Evolutionary conservation across 164 flowering plant species (phyloP), one percentile per base, ranked within the genome.

Genomic region (Umbilicus rupestris): DNA sequence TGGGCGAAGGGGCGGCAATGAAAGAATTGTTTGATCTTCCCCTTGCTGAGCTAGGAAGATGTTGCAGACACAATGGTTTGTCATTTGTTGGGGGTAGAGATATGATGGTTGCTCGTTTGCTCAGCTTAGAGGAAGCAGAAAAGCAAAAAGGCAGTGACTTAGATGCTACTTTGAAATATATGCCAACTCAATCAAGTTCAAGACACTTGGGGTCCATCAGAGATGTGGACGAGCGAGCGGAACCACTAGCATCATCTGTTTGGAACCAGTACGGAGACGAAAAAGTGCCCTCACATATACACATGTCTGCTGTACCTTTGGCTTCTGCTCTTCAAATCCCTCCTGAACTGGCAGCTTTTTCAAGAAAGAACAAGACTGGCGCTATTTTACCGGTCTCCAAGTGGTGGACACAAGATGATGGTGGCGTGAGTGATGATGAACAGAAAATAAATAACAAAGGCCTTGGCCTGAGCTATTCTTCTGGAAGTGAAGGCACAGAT

Each of bases 391-490:
- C 90, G 1, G 83, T 82, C 46, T 95, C 99, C 15, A 95, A 92
- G 71, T 95, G 99, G 71, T 95, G 99, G 99, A 97, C 99, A 33
- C 68, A 86, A 50, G 98, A 95, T 74, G 97, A 92, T 68, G 87
- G 85, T 68, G 87, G 85, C 75, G 94, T 81, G 22, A 87, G 89
- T 77, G 99, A 87, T 73, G 94, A 84, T 75, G 97, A 87, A 52
- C 83, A 84, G 60, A 85, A 82, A 67, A 79, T 74, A 73, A 78
- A 74, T 74, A 68, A 73, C 33, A 77, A 67, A 64, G 87, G 78
- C 63, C 78, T 94, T 47, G 96, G 90, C 39, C 81, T 91, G 65
- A 78, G 89, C 71, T 94, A 91, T 71, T 95, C 99, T 72, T 94
- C 99, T 74, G 99, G 92, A 62, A 92, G 97, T 79, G 99, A 95